These are phyloP conservation scores for Scedosporium aurantiacum DNA, from an alignment of 2,329 filamentous ascomycete species.

Conservation along the genomic window DNA sequence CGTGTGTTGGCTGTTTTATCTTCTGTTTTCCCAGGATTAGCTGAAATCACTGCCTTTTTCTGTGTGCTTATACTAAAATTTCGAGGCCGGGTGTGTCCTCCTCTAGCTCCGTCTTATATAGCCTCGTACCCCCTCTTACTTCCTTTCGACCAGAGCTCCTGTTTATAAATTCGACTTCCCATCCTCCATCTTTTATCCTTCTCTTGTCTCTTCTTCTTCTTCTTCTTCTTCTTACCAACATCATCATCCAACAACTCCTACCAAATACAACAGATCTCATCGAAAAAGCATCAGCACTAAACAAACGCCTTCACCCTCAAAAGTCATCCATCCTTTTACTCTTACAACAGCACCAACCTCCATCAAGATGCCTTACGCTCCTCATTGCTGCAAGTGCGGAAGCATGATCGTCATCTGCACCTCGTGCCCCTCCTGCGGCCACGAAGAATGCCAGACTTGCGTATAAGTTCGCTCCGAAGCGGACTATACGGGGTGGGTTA, in stretches of 20 bases:
- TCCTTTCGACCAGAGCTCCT: background rate
- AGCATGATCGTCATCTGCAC: slow-evolving; percentile 47
- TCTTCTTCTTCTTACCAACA: background rate
- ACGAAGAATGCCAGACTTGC: slow-evolving; percentile 39
- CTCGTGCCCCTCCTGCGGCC: slow-evolving; percentile 37
- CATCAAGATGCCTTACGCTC: slow-evolving; percentile 30
- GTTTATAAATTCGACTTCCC: background rate
- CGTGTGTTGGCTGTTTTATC: background rate
- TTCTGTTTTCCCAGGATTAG: background rate
- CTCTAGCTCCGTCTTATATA: background rate
- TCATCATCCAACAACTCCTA: background rate
- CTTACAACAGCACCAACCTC: background rate
- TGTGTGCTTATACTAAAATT: background rate
- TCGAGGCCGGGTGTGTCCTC: background rate
- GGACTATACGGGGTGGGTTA: background rate
- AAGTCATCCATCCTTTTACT: background rate
- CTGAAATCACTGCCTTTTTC: background rate
- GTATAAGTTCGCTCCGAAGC: slow-evolving; percentile 6
- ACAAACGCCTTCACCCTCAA: background rate
- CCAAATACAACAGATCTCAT: background rate
- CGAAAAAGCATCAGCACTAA: background rate
- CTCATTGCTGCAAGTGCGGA: slow-evolving; percentile 45
- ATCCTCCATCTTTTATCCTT: background rate
- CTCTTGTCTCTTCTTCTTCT: background rate
- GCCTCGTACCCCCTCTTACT: background rate